Evolutionary conservation across 2,329 filamentous ascomycete genomes (phyloP).

Genomic region (Colletotrichum paranaense): DNA sequence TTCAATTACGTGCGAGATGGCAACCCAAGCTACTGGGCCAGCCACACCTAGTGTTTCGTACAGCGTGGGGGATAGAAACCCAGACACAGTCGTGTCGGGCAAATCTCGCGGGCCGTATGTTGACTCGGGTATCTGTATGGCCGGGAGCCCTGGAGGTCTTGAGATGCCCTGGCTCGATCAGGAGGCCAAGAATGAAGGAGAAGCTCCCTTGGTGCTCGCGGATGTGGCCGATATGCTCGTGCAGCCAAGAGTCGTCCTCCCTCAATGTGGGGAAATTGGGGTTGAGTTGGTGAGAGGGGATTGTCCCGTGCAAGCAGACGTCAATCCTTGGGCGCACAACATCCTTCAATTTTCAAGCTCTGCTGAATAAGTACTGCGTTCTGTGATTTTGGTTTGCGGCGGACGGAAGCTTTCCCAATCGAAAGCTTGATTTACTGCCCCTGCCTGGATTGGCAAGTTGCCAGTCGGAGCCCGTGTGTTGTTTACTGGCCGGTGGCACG

Average conservation of each 20-base stretch:
- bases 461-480: not conserved
- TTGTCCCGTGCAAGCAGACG: not conserved
- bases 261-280: not conserved
- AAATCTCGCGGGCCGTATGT: not conserved
- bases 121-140: not conserved
- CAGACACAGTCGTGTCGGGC: not conserved
- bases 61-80: conserved; percentile 2
- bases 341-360: not conserved
- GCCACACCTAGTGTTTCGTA: conserved; percentile 5
- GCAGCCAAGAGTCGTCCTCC: not conserved
- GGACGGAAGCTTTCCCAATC: not conserved
- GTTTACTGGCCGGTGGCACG: not conserved
- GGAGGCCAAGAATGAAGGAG: not conserved
- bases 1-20: conserved; percentile 20
- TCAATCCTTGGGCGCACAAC: not conserved
- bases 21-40: conserved; percentile 23
- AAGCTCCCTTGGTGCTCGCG: not conserved
- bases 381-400: too few species aligned
- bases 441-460: too few species aligned
- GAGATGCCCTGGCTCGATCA: not conserved
- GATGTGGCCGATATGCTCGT: not conserved
- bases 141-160: not conserved
- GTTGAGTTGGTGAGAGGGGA: not conserved
- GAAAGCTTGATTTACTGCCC: not conserved
- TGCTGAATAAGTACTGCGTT: not conserved